Evolutionary conservation across 352 stramenopile species (phyloP).

Genomic region (Phytophthora tubulina): DNA sequence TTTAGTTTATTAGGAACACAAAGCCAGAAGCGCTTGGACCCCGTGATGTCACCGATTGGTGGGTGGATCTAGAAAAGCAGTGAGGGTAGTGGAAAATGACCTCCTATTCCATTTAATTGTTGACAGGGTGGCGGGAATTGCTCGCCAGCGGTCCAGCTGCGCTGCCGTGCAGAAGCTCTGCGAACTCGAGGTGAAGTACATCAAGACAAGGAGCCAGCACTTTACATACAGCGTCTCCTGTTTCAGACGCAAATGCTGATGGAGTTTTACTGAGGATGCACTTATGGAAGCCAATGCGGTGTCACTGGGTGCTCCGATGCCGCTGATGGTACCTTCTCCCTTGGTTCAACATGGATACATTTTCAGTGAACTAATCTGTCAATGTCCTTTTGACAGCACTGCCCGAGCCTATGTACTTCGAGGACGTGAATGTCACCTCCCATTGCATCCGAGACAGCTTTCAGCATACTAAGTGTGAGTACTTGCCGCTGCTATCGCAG

Average conservation of each 20-base stretch:
- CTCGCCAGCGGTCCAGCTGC: too few relatives aligned
- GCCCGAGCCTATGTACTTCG: conserved; percentile 88
- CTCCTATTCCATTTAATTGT: conserved; percentile 59
- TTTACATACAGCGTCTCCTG: conserved; percentile 35
- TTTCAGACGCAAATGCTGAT: conserved; percentile 31
- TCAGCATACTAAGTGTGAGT: conserved; percentile 90
- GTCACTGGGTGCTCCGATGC: conserved; percentile 20
- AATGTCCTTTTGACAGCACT: conserved; percentile 8
- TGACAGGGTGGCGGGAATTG: conserved; percentile 45
- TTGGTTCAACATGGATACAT: conserved; percentile 10
- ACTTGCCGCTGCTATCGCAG: conserved; percentile 93
- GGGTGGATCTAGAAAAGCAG: conserved; percentile 22
- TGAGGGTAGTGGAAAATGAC: conserved; percentile 37
- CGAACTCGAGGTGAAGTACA: conserved; percentile 67
- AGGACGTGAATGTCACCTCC: conserved; percentile 94
- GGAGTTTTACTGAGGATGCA: conserved; percentile 12
- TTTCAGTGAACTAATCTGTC: conserved; percentile 20
- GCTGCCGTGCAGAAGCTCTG: too few relatives aligned
- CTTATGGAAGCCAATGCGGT: conserved; percentile 26
- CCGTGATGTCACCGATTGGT: conserved; percentile 27
- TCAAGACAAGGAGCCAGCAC: conserved; percentile 48
- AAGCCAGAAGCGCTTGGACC: conserved; percentile 28
- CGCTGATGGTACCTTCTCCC: conserved; percentile 19
- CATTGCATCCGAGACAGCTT: conserved; percentile 94
- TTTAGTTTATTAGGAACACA: conserved; percentile 47